Conservation (phyloP, 345 rosid genomes). For the Jatropha curcas region DNA sequence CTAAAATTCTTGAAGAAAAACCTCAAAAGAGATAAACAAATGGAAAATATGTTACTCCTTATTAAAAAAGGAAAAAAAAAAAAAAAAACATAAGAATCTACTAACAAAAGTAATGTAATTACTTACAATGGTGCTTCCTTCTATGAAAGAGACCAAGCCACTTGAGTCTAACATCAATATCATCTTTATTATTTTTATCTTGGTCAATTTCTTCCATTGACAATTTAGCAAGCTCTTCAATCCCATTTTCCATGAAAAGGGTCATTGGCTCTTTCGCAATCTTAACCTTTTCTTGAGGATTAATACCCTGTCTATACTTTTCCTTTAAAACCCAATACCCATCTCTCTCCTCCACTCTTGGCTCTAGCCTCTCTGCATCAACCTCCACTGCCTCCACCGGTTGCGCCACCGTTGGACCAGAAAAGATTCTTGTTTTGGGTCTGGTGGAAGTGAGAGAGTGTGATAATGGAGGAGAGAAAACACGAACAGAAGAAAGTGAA, state of each 20-base stretch:
- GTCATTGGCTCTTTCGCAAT: conserved; percentile 84
- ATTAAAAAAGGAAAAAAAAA: conserved; percentile 2
- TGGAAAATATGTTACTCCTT: not conserved
- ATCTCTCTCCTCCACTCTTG: conserved; percentile 73
- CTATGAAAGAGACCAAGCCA: conserved; percentile 98
- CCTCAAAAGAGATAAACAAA: too few species aligned
- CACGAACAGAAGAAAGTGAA: conserved; percentile 53
- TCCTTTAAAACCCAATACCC: conserved; percentile 83
- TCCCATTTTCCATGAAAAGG: conserved; percentile 72
- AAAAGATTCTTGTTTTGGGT: conserved; percentile 44
- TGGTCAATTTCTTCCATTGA: conserved; percentile 77
- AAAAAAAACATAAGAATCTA: not conserved
- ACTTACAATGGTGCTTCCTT: conserved; percentile 83
- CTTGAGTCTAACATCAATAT: conserved; percentile 86
- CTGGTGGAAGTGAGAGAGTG: conserved; percentile 32
- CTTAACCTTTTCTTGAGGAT: conserved; percentile 88
- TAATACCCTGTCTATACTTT: conserved; percentile 78
- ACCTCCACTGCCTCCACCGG: conserved; percentile 31
- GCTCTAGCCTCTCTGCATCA: conserved; percentile 68
- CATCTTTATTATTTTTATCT: conserved; percentile 61
- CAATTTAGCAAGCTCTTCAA: conserved; percentile 67
- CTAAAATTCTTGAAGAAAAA: too few species aligned
- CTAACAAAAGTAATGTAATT: not conserved
- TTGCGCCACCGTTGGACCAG: conserved; percentile 16
- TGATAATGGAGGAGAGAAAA: conserved; percentile 40